Evolutionary conservation across 1,284 basidiomycete species (phyloP), one percentile per base, ranked within the genome.

Genomic region (Leccinum holopus): DNA sequence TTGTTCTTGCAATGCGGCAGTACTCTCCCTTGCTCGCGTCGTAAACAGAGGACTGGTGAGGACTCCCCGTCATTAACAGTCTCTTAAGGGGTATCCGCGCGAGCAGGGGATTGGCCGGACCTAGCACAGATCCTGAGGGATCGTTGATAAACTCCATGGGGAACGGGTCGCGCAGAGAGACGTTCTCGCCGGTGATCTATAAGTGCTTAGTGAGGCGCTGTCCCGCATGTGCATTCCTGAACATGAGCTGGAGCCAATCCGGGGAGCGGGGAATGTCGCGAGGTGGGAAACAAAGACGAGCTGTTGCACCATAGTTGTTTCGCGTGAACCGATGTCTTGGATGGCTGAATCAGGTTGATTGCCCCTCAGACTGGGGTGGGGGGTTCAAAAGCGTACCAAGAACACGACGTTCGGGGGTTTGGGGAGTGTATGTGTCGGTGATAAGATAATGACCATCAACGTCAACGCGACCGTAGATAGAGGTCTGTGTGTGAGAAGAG

Each of bases 41-140:
- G 11, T 49, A 39, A 44, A 70, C 71, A 77, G 61, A 63, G 70
- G 47, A 51, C 51, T 61, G 69, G 21, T 78, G 70, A 80, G 55
- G 11, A 28, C 52, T 47, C n/a, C 56, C 30, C 33, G 8, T 52
- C 9, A n/a, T 51, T 33, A 28, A 21, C 35, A 2, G 44, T 56
- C 47, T 55, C 49, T 55, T 30, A 55, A 51, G 52, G 25, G 52
- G 35, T 53, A 52, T 41, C 11, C 28, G 6, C 37, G 37, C 12
- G 53, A 12, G 11, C 41, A 59, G 41, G 58, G 49, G 66, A 66
- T 39, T 83, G 80, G 16, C 68, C 83, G 59, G 77, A 79, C 56
- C 41, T 80, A 82, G 30, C 67, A 49, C 47, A 49, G 47, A 25
- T 25, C 21, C 47, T 25, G 47, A 49, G 47, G 47, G 47, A 14